Conservation (phyloP, 2,329 filamentous ascomycete species). For the Cladosporium phlei region DNA sequence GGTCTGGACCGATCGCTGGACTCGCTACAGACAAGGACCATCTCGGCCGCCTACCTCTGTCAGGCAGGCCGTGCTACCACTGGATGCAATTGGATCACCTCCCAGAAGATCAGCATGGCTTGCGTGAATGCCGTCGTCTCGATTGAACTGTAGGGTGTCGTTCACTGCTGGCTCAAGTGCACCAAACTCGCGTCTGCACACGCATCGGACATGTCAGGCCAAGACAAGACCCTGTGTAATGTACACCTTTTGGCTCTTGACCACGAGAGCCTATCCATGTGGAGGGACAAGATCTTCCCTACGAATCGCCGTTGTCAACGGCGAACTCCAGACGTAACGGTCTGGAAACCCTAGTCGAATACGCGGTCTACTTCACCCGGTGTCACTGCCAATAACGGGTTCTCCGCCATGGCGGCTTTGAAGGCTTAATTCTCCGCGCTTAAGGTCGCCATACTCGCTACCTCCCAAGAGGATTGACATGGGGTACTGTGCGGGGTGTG, state of each 20-base stretch:
- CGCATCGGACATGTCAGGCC: neutral
- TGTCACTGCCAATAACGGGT: neutral
- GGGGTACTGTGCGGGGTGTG: constrained; percentile 11
- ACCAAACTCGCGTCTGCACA: neutral
- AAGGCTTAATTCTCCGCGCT: constrained; percentile 1
- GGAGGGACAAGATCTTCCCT: constrained; percentile 4
- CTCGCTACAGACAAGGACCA: neutral
- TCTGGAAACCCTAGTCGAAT: too few relatives aligned
- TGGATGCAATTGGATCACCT: too few relatives aligned
- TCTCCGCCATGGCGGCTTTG: neutral
- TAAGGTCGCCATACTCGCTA: constrained; percentile 1
- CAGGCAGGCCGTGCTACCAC: too few relatives aligned
- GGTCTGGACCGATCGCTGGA: constrained; percentile 1
- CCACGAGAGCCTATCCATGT: neutral
- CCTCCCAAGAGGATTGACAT: neutral
- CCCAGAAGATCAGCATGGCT: neutral
- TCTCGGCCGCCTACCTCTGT: neutral
- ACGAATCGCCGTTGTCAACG: too few relatives aligned
- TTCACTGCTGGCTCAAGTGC: neutral
- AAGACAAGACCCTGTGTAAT: neutral
- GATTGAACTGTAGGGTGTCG: too few relatives aligned
- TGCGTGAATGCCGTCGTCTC: too few relatives aligned
- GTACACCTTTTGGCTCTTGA: neutral
- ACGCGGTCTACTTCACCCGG: too few relatives aligned
- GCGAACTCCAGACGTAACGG: too few relatives aligned